Evolutionary conservation across 129 eudicot species (phyloP).

Genomic region (Silybum marianum): DNA sequence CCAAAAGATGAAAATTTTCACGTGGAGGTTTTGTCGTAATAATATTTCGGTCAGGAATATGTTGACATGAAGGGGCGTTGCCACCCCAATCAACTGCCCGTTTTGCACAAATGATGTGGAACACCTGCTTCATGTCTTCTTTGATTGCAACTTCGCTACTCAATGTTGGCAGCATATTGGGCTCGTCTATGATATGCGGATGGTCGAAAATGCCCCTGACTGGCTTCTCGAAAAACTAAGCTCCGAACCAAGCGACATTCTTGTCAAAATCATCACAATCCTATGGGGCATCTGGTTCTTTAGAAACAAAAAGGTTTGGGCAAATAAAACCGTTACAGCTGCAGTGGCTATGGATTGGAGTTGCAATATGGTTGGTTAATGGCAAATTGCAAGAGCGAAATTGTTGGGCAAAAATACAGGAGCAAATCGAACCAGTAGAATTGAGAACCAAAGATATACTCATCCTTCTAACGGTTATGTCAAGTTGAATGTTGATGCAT

Average conservation of each 20-base stretch:
- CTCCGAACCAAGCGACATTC: no score
- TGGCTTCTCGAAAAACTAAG: not conserved
- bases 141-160: not conserved
- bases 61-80: not conserved
- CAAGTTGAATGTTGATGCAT: no score
- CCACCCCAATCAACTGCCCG: not conserved
- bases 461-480: no score
- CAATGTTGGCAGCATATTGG: not conserved
- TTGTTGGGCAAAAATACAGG: no score
- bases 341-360: not conserved
- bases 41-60: not conserved
- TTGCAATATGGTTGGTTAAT: no score
- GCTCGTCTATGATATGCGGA: not conserved
- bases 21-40: no score
- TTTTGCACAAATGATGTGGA: not conserved
- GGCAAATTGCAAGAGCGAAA: no score
- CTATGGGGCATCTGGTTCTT: not conserved
- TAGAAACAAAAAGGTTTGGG: not conserved
- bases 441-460: no score
- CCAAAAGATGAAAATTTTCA: no score
- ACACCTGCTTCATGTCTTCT: not conserved
- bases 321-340: not conserved
- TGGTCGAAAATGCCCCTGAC: not conserved
- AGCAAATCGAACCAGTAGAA: no score
- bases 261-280: not conserved